Evolutionary conservation across 2,329 filamentous ascomycete species (phyloP), one percentile per base, ranked within the genome.

Genomic region (Nannizzia gypsea): DNA sequence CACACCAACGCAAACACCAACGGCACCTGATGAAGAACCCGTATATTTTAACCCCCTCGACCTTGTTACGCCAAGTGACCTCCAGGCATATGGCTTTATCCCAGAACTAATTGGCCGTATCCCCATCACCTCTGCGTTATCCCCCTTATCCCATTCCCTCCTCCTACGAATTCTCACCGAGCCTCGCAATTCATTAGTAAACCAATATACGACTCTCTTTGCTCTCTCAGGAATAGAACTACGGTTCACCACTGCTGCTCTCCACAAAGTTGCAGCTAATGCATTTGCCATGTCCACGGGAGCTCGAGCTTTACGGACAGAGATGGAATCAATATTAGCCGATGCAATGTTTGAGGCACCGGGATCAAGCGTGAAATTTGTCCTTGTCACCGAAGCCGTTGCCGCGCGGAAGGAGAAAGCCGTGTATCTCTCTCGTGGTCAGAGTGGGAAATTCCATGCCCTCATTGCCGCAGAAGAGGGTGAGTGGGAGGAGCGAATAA

Each of bases 91-190:
- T 68, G 92, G 91, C 13, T 89, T 96, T 69, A 96, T 96, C 59
- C 91, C 91, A 0, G 91, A 96, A 74, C 80, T 96, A n/a, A 87
- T 97, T 58, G 93, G 93, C n/a, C 88, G 93, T 17, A 84, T 99
- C 55, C 92, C 95, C 58, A 89, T 96, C 61, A 87, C 90, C 56
- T 90, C 90, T 62, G 89, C 93, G 0, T 81, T 99, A 0, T 86
- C 89, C 13, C 85, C 90, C 0, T 80, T 99, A 0, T 81, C 82
- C 59, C 78, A 83, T 63, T 75, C 80, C 17, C 76, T 84, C 61
- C 83, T 99, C 11, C 84, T 92, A 58, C 85, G 91, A 58, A 93
- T 99, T 63, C 80, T 99, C 42, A 96, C 90, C 0, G 92, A 97
- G 71, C 93, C 93, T 0, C 85, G 88, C 61, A 96, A 96, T 74